Evolutionary conservation across 495 filamentous ascomycete genomes (phyloP).

Genomic region (Talaromyces liani): DNA sequence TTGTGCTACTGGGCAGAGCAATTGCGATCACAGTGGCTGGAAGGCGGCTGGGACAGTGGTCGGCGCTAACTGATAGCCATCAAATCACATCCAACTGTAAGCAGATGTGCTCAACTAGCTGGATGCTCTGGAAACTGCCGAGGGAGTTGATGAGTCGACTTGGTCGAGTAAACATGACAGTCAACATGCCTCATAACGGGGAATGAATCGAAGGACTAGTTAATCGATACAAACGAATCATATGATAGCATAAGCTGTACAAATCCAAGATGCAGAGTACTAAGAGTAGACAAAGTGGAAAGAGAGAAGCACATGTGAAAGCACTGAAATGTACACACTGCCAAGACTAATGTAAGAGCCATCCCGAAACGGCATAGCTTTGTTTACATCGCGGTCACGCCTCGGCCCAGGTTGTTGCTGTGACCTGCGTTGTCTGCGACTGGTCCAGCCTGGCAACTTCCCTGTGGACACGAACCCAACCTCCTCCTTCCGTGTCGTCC

Average conservation of each 20-base stretch:
- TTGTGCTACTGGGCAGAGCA: neutral
- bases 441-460: neutral
- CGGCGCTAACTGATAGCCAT: neutral
- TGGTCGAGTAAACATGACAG: neutral
- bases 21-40: neutral
- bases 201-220: neutral
- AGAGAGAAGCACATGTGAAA: slow-evolving; percentile 1
- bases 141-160: neutral
- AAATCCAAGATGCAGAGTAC: neutral
- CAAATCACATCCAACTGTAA: neutral
- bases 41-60: neutral
- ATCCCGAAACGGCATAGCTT: neutral
- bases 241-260: neutral
- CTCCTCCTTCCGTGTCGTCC: slow-evolving; percentile 1
- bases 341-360: neutral
- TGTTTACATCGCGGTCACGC: slow-evolving; percentile 9
- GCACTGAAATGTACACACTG: neutral
- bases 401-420: neutral
- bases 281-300: neutral
- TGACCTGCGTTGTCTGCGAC: neutral
- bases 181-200: neutral
- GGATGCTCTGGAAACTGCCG: neutral
- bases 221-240: neutral
- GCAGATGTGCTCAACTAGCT: neutral
- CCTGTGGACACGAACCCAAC: neutral